A percentile compares a stretch with the other conserved stretches of the same genome.
These are phyloP conservation scores for Barnettozyma siamensis DNA, from an alignment of 805 yeast genomes.

Conservation along the genomic window DNA sequence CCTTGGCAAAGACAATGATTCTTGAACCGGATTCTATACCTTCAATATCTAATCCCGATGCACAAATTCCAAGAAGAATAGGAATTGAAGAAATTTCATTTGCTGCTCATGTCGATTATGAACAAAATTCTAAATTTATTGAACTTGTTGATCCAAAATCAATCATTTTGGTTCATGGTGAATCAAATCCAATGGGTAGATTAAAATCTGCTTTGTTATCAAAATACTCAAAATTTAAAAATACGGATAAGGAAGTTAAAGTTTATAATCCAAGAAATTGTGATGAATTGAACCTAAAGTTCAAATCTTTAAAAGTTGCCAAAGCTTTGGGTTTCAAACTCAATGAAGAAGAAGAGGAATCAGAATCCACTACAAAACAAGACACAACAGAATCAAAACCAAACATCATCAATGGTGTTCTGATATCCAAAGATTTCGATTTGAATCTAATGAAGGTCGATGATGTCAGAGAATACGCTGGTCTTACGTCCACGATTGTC, in stretches of 20 bases:
- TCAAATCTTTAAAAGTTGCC: conserved; percentile 81
- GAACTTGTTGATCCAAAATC: conserved; percentile 80
- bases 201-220: conserved; percentile 87
- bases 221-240: conserved; percentile 73
- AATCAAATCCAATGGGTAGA: conserved; percentile 97
- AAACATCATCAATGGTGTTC: conserved; percentile 67
- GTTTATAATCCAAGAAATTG: conserved; percentile 92
- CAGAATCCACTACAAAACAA: background rate
- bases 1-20: conserved; percentile 87
- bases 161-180: conserved; percentile 94
- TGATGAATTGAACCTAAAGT: conserved; percentile 67
- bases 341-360: conserved; percentile 34
- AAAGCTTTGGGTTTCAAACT: conserved; percentile 62
- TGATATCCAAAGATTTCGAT: conserved; percentile 89
- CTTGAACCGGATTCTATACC: conserved; percentile 91
- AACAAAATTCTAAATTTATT: conserved; percentile 86
- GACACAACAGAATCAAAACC: conserved; percentile 23
- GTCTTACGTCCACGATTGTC: conserved; percentile 76
- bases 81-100: conserved; percentile 90
- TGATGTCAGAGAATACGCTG: conserved; percentile 86
- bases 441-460: conserved; percentile 75
- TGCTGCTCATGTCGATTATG: conserved; percentile 99
- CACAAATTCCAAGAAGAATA: conserved; percentile 79
- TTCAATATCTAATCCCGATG: conserved; percentile 72
- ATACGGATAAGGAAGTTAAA: conserved; percentile 83